Evolutionary conservation across 495 filamentous ascomycete genomes (phyloP), one percentile per base, ranked within the genome.

Genomic region (Hyaloscypha variabilis): DNA sequence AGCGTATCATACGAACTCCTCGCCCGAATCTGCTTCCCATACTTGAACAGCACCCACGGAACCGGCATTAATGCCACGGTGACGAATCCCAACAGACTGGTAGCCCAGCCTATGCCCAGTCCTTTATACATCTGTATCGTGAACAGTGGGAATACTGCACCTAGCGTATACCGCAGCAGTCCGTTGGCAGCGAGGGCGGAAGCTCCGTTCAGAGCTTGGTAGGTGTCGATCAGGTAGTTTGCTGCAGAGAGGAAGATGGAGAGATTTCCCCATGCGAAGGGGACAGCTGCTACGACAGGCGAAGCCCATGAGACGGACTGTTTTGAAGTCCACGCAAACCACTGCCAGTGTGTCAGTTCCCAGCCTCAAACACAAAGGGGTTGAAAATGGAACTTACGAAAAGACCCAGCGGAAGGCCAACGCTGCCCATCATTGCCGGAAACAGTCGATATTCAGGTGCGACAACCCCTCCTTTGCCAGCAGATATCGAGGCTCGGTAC

Each of bases 191-290:
- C 86, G 28, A 85, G 69, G 4, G 88, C 87, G 39, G 81, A 84
- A 0, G 89, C 88, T 2, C 86, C 82, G 31, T 83, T 85, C 21
- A 78, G 72, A 0, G 84, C 78, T 17, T 81, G 79, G 65, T 90
- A 90, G 0, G 81, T 78, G 61, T 91, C 88, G 24, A 83, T 74
- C 0, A 87, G 73, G 66, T 90, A 91, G n/a, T 28, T 39, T 57
- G 76, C 77, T 13, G 78, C 67, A 8, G 75, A 56, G 34, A 83
- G 78, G 58, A 89, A 90, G 8, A 90, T 74, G 64, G 77, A 79
- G 6, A 90, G 68, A 71, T 88, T 90, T 3, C 88, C 89, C 82
- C 84, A 90, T 0, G 84, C 87, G 72, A 92, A 91, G 1, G 87
- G 78, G 26, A 89, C 74, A 6, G 86, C 82, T 3, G 87, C 81